Conservation (phyloP, 2,329 filamentous ascomycete genomes). For the Botrytis fragariae region DNA sequence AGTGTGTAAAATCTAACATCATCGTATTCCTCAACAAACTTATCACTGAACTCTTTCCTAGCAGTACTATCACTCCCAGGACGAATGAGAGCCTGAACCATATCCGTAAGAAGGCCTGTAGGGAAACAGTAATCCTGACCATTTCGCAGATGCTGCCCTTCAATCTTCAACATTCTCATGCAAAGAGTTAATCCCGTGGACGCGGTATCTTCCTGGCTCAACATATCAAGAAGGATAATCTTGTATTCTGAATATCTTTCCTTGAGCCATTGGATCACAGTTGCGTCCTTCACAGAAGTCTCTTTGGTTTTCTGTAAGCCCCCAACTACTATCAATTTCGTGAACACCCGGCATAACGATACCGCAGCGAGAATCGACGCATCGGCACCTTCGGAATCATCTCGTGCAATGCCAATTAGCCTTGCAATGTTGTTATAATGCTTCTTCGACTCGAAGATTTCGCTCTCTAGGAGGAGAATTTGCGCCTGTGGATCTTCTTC, state of each 20-base stretch:
- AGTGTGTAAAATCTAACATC: slow-evolving; percentile 86
- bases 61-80: slow-evolving; percentile 56
- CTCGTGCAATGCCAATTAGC: slow-evolving; percentile 61
- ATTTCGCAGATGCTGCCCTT: slow-evolving; percentile 61
- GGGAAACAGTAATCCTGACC: slow-evolving; percentile 69
- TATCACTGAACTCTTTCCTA: slow-evolving; percentile 71
- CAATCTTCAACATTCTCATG: slow-evolving; percentile 82
- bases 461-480: slow-evolving; percentile 73
- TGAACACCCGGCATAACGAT: slow-evolving; percentile 81
- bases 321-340: slow-evolving; percentile 73
- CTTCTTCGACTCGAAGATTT: slow-evolving; percentile 80
- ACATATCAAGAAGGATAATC: slow-evolving; percentile 56
- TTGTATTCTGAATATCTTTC: slow-evolving; percentile 72
- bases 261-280: slow-evolving; percentile 76
- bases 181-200: slow-evolving; percentile 71
- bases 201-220: slow-evolving; percentile 62
- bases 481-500: slow-evolving; percentile 58
- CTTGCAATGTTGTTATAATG: slow-evolving; percentile 88
- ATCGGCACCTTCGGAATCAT: slow-evolving; percentile 50
- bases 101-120: slow-evolving; percentile 59
- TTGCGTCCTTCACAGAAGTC: slow-evolving; percentile 68
- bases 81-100: slow-evolving; percentile 62
- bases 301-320: slow-evolving; percentile 63
- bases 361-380: slow-evolving; percentile 68
- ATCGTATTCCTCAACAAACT: slow-evolving; percentile 75